Evolutionary conservation across 352 stramenopile species (phyloP), one percentile per base, ranked within the genome.

Genomic region (Pythium chondricola): DNA sequence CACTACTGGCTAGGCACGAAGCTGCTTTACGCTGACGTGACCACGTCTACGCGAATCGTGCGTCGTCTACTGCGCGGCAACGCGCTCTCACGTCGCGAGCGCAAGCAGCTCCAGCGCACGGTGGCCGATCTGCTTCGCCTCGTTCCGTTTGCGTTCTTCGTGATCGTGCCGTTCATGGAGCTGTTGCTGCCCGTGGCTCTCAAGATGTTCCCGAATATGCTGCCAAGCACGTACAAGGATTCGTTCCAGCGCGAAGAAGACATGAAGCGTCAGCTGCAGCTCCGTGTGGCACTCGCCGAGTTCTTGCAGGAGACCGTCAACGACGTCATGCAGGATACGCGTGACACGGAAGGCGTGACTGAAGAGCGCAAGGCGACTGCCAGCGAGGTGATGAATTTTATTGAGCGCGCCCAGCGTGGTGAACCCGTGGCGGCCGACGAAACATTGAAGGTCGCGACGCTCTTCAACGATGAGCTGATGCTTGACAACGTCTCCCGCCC

Each of bases 131-230:
- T 99, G 27, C 92, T 99, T 58, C 95, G 97, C 46, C 70, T 99
- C 8, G 93, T 99, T 53, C 97, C 97, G 24, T 98, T 99, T 50
- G 80, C 81, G 22, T 97, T 99, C 69, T 98, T 98, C 62, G 71
- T 98, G 45, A 73, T 98, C 30, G 95, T 99, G 35, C 97, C 97
- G 14, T 98, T 99, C 65, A 98, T 98, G 92, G 97, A 99, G 68
- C 79, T 99, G 61, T 69, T 98, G 38, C 69, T 99, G 25, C 97
- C 96, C 0, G 90, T 99, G 64, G 95, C 95, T 17, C 76, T 99
- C 20, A 97, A 97, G 61, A 64, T 99, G 29, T 99, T 99, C 78
- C 97, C 97, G 3, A 98, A 98, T 77, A 98, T 99, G 95, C 71
- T 99, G 18, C 97, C 97, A 18, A 97, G 85, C 56, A 99, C 95